These are phyloP conservation scores for Climacium dendroides DNA, from an alignment of 225 moss, liverwort and hornwort species.

Conservation along the genomic window DNA sequence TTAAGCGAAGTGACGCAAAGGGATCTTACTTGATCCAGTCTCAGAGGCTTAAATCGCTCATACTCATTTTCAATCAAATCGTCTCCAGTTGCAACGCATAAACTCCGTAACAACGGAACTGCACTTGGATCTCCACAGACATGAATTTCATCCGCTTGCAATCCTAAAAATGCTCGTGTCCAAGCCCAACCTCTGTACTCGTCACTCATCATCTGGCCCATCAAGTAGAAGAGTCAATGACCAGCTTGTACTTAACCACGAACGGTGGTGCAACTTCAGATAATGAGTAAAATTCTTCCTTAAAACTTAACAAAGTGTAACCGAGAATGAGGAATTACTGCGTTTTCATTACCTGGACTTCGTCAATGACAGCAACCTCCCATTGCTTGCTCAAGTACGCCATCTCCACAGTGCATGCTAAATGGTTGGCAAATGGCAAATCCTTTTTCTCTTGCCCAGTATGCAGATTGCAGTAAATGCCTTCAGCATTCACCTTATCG, in stretches of 20 bases:
- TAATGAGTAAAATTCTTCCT: neutral
- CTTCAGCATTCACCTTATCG: slow-evolving; percentile 78
- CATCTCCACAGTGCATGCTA: slow-evolving; percentile 98
- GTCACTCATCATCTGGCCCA: slow-evolving; percentile 91
- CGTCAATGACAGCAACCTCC: slow-evolving; percentile 98
- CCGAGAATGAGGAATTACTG: neutral
- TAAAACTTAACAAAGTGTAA: neutral
- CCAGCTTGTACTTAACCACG: neutral
- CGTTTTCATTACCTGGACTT: slow-evolving; percentile 60
- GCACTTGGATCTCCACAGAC: slow-evolving; percentile 97
- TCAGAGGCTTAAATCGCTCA: slow-evolving; percentile 81
- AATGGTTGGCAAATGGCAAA: slow-evolving; percentile 82
- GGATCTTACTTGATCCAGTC: slow-evolving; percentile 47
- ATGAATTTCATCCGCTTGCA: slow-evolving; percentile 96
- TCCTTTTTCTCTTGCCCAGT: slow-evolving; percentile 94
- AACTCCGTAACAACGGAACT: slow-evolving; percentile 71
- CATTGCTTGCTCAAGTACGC: slow-evolving; percentile 76
- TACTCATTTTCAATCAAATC: slow-evolving; percentile 77
- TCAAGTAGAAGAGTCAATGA: neutral
- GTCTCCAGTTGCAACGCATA: slow-evolving; percentile 82
- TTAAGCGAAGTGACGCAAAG: neutral
- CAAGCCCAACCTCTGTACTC: slow-evolving; percentile 99
- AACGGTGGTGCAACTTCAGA: neutral
- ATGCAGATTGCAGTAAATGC: slow-evolving; percentile 92
- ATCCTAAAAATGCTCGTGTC: slow-evolving; percentile 91